phyloP scores from a whole-genome alignment of 345 rosid genomes.

The Camelina hispida region DNA sequence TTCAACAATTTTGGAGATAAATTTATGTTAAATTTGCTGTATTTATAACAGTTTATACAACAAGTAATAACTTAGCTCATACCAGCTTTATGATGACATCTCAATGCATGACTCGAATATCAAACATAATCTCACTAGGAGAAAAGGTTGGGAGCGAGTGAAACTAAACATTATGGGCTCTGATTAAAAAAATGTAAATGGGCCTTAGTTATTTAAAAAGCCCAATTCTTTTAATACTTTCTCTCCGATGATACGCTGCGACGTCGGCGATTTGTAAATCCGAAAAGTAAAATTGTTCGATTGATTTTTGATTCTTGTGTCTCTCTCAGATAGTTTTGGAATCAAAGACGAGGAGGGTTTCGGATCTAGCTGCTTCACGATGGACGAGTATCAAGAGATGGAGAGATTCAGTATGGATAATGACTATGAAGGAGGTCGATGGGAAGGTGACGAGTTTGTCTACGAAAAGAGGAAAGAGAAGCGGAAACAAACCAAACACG shows the following conservation, averaged over 20 bases:
- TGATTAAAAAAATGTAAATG: background rate
- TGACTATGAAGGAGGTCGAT: constrained; percentile 80
- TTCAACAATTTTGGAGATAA: no score
- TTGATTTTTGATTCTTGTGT: background rate
- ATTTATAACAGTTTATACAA: no score
- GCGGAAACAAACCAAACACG: constrained; percentile 73
- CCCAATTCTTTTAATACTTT: background rate
- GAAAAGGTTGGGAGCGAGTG: background rate
- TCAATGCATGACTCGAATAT: no score
- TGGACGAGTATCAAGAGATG: constrained; percentile 91
- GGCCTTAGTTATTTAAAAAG: background rate
- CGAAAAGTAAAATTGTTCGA: constrained; percentile 2
- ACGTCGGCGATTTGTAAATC: constrained; percentile 37
- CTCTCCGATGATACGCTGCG: constrained; percentile 9
- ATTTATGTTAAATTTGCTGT: no score
- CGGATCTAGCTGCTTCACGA: constrained; percentile 32
- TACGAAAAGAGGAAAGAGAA: constrained; percentile 66
- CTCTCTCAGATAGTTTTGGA: constrained; percentile 4
- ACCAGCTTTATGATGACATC: no score
- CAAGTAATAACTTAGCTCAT: no score
- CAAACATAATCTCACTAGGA: no score
- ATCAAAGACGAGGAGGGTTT: no score
- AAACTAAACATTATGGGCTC: constrained; percentile 13
- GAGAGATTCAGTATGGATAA: constrained; percentile 85
- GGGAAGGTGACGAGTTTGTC: constrained; percentile 75